phyloP scores from a whole-genome alignment of 2,329 filamentous ascomycete species.

The Botryosphaeria dothidea region DNA sequence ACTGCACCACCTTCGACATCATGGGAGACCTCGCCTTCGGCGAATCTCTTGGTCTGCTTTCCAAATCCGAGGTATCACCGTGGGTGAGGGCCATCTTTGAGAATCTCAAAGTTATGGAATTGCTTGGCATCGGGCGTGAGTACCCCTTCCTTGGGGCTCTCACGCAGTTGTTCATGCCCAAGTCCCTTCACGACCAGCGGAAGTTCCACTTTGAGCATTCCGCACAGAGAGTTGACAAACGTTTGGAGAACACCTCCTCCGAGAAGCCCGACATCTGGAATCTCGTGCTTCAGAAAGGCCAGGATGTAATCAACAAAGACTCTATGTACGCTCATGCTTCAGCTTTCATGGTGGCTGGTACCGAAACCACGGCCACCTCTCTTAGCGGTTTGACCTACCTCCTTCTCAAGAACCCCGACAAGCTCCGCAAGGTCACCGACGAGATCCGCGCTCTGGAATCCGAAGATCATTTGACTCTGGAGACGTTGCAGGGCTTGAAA shows the following conservation, averaged over 20 bases:
- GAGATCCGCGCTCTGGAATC: neutral
- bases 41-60: conserved; percentile 32
- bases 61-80: conserved; percentile 29
- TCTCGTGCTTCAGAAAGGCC: neutral
- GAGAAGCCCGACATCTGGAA: neutral
- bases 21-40: conserved; percentile 36
- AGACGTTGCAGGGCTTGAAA: neutral
- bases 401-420: conserved; percentile 27
- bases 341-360: conserved; percentile 34
- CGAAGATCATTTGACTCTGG: neutral
- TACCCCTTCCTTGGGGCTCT: neutral
- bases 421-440: neutral
- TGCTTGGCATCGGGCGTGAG: neutral
- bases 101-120: conserved; percentile 20
- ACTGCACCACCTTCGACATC: conserved; percentile 32
- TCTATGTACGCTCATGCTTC: neutral
- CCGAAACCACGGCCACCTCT: conserved; percentile 44
- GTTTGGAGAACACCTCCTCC: neutral
- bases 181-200: neutral
- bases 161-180: neutral
- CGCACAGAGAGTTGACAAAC: neutral
- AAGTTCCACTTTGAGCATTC: neutral
- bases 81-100: conserved; percentile 36
- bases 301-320: neutral
- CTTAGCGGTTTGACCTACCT: conserved; percentile 39